phyloP scores from a whole-genome alignment of 164 flowering plant genomes.

The Platanus orientalis region DNA sequence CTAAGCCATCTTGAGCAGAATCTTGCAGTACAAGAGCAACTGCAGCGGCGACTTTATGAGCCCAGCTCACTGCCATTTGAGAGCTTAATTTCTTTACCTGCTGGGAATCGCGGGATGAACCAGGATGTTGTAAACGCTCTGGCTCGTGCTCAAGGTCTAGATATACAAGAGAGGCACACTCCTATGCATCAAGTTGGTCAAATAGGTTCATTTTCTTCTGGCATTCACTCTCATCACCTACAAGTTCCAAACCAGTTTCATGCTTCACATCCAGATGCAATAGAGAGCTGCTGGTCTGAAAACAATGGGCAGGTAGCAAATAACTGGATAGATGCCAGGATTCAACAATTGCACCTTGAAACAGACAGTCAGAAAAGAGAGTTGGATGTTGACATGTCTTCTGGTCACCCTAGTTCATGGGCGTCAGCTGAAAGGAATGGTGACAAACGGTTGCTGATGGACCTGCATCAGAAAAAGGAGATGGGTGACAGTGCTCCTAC shows the following conservation, averaged over 20 bases:
- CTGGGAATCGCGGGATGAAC: conserved; percentile 45
- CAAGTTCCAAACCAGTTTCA: conserved; percentile 42
- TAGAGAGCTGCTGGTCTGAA: conserved; percentile 48
- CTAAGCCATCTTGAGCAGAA: conserved; percentile 45
- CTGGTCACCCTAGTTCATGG: conserved; percentile 56
- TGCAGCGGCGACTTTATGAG: conserved; percentile 56
- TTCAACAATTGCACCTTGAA: conserved; percentile 38
- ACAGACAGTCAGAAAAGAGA: conserved; percentile 44
- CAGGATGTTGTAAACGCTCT: conserved; percentile 40
- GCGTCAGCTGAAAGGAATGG: conserved; percentile 41
- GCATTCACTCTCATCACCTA: conserved; percentile 32
- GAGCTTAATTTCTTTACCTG: conserved; percentile 44
- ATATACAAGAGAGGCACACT: conserved; percentile 42
- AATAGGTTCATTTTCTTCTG: conserved; percentile 33
- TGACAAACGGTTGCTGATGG: conserved; percentile 51
- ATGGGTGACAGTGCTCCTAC: conserved; percentile 17
- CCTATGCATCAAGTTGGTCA: conserved; percentile 44
- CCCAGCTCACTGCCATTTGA: conserved; percentile 47
- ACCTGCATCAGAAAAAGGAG: conserved; percentile 44
- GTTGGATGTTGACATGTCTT: conserved; percentile 15
- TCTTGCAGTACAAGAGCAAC: conserved; percentile 46
- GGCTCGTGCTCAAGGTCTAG: conserved; percentile 46
- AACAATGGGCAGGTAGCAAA: conserved; percentile 37
- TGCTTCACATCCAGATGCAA: conserved; percentile 37
- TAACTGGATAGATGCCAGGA: conserved; percentile 43